phyloP scores from a whole-genome alignment of 2,329 filamentous ascomycete genomes.

The Paraphoma chrysanthemicola region DNA sequence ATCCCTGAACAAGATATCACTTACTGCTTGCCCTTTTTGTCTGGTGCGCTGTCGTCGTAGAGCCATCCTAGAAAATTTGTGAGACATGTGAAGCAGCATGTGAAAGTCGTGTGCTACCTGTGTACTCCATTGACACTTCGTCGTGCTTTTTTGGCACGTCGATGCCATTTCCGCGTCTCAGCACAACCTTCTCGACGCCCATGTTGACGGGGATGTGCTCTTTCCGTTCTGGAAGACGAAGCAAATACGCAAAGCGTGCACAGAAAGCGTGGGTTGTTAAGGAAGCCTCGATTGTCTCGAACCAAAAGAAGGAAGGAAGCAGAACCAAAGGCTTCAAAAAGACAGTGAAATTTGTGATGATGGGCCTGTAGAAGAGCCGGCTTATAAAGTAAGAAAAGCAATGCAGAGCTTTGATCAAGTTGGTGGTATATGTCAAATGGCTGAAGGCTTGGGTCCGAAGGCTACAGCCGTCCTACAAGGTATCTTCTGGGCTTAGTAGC shows the following conservation, averaged over 20 bases:
- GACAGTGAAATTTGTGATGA: too few species aligned
- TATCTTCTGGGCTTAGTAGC: slow-evolving; percentile 23
- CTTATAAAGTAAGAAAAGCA: slow-evolving; percentile 28
- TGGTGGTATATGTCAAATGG: slow-evolving; percentile 23
- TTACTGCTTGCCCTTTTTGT: slow-evolving; percentile 74
- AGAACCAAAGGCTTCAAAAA: neutral
- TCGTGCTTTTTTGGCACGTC: slow-evolving; percentile 70
- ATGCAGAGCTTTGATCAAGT: slow-evolving; percentile 24
- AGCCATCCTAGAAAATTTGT: slow-evolving; percentile 65
- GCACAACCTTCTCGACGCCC: slow-evolving; percentile 71
- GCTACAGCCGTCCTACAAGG: slow-evolving; percentile 21
- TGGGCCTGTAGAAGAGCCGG: slow-evolving; percentile 16
- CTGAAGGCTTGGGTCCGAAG: slow-evolving; percentile 29
- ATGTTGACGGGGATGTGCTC: slow-evolving; percentile 36
- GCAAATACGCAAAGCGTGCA: too few species aligned
- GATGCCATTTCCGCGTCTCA: slow-evolving; percentile 67
- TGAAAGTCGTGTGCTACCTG: slow-evolving; percentile 52
- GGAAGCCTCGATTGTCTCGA: neutral
- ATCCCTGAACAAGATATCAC: slow-evolving; percentile 38
- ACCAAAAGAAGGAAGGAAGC: neutral
- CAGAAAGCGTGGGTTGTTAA: too few species aligned
- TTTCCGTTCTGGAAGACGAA: neutral
- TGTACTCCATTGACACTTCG: slow-evolving; percentile 87
- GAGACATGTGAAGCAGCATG: neutral
- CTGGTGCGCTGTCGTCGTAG: slow-evolving; percentile 67